These are phyloP conservation scores for Aspergillus piperis DNA, from an alignment of 2,329 filamentous ascomycete species.

Conservation along the genomic window DNA sequence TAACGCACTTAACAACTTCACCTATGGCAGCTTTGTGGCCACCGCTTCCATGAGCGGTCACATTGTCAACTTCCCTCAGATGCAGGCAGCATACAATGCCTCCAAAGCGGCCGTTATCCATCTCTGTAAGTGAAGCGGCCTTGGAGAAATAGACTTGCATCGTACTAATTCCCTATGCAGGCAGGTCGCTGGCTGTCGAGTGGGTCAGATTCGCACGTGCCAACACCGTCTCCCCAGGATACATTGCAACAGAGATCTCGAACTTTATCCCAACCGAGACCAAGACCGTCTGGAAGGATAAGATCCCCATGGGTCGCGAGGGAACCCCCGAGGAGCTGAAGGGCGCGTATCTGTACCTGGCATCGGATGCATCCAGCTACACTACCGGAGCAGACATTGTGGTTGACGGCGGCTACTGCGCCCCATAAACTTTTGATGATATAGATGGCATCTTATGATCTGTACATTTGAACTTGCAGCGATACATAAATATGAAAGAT, in stretches of 20 bases:
- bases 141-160: constrained; percentile 41
- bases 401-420: constrained; percentile 71
- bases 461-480: too few species aligned
- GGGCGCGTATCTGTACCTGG: constrained; percentile 78
- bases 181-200: constrained; percentile 71
- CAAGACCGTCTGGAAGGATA: constrained; percentile 73
- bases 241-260: constrained; percentile 73
- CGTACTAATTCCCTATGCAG: constrained; percentile 36
- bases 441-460: too few species aligned
- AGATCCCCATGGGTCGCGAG: constrained; percentile 78
- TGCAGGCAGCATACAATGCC: constrained; percentile 73
- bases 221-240: constrained; percentile 73
- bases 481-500: too few species aligned
- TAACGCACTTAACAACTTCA: constrained; percentile 61
- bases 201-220: constrained; percentile 74
- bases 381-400: constrained; percentile 74
- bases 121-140: constrained; percentile 39
- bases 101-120: constrained; percentile 65
- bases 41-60: constrained; percentile 78
- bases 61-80: constrained; percentile 75
- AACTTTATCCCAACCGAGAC: constrained; percentile 65
- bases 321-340: constrained; percentile 75
- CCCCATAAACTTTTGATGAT: constrained; percentile 17
- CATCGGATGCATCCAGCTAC: constrained; percentile 79
- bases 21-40: constrained; percentile 70